Evolutionary conservation across 495 filamentous ascomycete species (phyloP).

Genomic region (Lichenothelia convexa): DNA sequence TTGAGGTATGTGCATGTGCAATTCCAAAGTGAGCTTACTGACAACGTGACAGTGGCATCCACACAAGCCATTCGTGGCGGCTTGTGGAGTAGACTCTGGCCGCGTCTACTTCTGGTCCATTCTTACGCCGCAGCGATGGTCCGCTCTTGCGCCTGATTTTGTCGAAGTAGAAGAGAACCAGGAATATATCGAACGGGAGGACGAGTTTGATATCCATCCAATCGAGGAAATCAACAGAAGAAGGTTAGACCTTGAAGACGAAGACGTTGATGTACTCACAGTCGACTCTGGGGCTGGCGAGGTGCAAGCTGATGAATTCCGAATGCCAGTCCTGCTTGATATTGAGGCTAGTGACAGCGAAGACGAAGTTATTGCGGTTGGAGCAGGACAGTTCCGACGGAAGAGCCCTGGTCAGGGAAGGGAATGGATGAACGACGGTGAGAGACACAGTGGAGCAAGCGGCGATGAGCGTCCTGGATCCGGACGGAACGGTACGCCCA

Average conservation of each 20-base stretch:
- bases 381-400: conserved; percentile 64
- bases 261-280: conserved; percentile 72
- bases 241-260: conserved; percentile 72
- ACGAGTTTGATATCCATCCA: conserved; percentile 95
- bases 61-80: conserved; percentile 66
- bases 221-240: conserved; percentile 88
- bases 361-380: conserved; percentile 75
- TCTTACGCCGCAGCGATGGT: conserved; percentile 85
- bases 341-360: conserved; percentile 60
- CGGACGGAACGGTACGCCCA: too few relatives aligned
- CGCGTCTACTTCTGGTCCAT: conserved; percentile 88
- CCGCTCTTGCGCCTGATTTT: conserved; percentile 89
- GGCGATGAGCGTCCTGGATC: conserved; percentile 29
- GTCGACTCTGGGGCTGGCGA: conserved; percentile 48
- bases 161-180: conserved; percentile 96
- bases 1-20: conserved; percentile 33
- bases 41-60: conserved; percentile 55
- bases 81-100: conserved; percentile 76
- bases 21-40: neutral
- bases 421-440: conserved; percentile 32
- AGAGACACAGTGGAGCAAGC: conserved; percentile 25
- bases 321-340: conserved; percentile 76
- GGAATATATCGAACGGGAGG: conserved; percentile 85
- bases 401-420: conserved; percentile 45
- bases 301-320: conserved; percentile 43